Base-by-base conservation (phyloP, 768 basidiomycete genomes). In the Pisolithus sp. region DNA sequence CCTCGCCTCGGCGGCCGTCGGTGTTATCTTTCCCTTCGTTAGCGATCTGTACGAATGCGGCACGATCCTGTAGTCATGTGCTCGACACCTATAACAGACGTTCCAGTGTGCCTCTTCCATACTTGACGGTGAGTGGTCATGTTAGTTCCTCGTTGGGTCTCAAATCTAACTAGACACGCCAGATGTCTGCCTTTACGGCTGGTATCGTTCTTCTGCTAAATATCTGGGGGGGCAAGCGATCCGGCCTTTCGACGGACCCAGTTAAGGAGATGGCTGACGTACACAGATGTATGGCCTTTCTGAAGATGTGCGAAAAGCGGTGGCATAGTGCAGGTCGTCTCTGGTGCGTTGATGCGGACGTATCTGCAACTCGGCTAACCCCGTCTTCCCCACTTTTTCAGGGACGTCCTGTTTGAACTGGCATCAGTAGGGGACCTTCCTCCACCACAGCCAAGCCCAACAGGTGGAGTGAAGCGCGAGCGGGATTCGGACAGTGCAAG, bases 11-110 rank as follows among this genome's bases (percentile, higher is more conserved):
- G 42, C 81, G 81, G 51, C 74, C 74, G 0, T 68, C 73, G 0
- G 63, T 68, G 2, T 60, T 79, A 34, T 71, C 73, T 1, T 78
- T 83, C 59, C 82, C 70, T 60, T 84, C 89, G 0, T 72, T 92
- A 30, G 86, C 87, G 0, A 91, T 93, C 49, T 92, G 89, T 64
- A 82, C 85, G n/a, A 92, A 91, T 54, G 83, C 91, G 0, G 86
- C 91, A 2, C 74, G 88, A 7, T 88, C 86, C 1, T 84, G 79
- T 53, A 79, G 78, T 37, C 86, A 85, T 61, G 76, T 93, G 26
- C 65, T 86, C 18, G 87, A 90, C 57, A 69, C 79, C 2, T 75
- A 79, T 48, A 68, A 74, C 46, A 69, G 62, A 46, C 69, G 77
- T 36, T 36, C 61, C 0, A 67, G 53, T 18, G 24, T 31, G 49